These are phyloP conservation scores for Cadophora sp. DNA, from an alignment of 2,329 filamentous ascomycete species.

Conservation along the genomic window DNA sequence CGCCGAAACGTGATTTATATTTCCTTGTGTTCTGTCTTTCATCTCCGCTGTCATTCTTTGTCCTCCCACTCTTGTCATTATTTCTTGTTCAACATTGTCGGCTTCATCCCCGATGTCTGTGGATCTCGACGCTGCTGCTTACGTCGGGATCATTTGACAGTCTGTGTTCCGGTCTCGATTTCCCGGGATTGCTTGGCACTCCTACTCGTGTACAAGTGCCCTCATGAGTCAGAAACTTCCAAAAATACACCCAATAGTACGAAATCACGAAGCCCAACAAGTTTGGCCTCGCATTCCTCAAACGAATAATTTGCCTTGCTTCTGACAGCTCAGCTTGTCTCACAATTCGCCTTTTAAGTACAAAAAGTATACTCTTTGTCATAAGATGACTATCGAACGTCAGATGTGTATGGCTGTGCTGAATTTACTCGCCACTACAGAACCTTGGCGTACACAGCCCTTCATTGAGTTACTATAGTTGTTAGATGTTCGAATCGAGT, in stretches of 20 bases:
- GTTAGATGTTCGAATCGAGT: neutral
- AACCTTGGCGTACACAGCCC: neutral
- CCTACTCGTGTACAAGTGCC: neutral
- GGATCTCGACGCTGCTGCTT: neutral
- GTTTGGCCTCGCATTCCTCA: neutral
- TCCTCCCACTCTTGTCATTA: neutral
- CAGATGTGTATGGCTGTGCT: neutral
- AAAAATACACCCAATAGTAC: neutral
- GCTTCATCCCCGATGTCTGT: conserved; percentile 8
- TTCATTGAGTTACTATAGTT: neutral
- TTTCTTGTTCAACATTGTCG: neutral
- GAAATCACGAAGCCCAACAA: conserved; percentile 11
- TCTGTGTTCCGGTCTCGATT: neutral
- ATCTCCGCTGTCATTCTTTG: neutral
- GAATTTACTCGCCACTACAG: neutral
- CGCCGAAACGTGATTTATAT: conserved; percentile 1
- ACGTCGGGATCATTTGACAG: neutral
- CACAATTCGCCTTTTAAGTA: neutral
- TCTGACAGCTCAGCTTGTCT: neutral
- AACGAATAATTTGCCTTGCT: neutral
- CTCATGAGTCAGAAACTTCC: conserved; percentile 9
- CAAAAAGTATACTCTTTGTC: conserved; percentile 3
- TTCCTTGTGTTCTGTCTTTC: neutral
- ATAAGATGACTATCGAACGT: conserved; percentile 4
- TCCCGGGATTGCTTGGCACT: neutral